Evolutionary conservation across 2,329 filamentous ascomycete genomes (phyloP), one percentile per base, ranked within the genome.

Genomic region (Thielaviopsis euricoi): DNA sequence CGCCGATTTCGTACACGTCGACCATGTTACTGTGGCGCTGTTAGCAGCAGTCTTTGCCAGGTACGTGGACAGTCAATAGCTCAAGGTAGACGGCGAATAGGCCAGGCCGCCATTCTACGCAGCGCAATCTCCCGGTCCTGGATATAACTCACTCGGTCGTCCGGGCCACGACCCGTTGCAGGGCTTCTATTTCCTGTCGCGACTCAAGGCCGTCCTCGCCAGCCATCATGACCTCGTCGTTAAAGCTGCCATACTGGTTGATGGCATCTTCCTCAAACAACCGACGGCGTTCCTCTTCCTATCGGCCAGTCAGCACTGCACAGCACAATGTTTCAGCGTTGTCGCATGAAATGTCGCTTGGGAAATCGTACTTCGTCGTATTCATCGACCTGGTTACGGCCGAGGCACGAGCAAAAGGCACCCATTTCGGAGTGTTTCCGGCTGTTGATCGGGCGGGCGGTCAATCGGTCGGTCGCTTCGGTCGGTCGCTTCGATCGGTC

Each of bases 1-100:
- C 75, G 22, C 79, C 78, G 40, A 77, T 75, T 62, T 83, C 80
- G 69, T 83, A 84, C 52, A 85, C 79, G 65, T 85, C 81, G 61
- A 85, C 80, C 70, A 85, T 79, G 64, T 83, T 82, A 64, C 81
- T 85, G 40, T 43, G 6, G 52, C 56, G 50, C 60, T 64, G 62
- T 57, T 50, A 22, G 23, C 10, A 19, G 6, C 48, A 15, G 19
- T 48, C 10, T 43, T 37, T 25, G 19, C 29, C 17, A 43, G 22
- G 26, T 17, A 2, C 4, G 4, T n/a, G 46, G 7, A 26, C 3
- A 26, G 25, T 3, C 25, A 3, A 7, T 26, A 3, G 7, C 7
- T 26, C 7, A 26, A 26, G 3, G 25, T 26, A 26, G 25, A 26
- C 4, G 4, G 25, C 4, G 25, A 26, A 26, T n/a, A n/a, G n/a